Conservation (phyloP, 108 stramenopile species). For the Cyclotella atomus region DNA sequence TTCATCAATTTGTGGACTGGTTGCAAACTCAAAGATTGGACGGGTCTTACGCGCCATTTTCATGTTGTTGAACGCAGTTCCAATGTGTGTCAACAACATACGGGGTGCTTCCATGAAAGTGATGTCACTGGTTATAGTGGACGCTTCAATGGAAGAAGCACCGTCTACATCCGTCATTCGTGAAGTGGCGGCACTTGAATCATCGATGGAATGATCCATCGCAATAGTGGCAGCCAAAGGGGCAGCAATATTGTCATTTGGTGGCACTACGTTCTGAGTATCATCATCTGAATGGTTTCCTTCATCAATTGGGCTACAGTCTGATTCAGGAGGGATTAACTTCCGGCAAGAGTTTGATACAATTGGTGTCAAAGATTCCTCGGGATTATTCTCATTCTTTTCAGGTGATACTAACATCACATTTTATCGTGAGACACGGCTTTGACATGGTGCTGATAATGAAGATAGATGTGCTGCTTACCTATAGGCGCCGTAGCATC, state of each 20-base stretch:
- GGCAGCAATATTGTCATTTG: neutral
- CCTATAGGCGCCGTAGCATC: no score
- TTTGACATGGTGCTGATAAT: no score
- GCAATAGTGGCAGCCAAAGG: neutral
- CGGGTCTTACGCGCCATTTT: neutral
- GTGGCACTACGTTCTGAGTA: neutral
- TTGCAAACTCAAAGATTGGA: slow-evolving; percentile 9
- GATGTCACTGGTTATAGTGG: neutral
- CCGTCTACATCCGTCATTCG: slow-evolving; percentile 9
- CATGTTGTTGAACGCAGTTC: neutral
- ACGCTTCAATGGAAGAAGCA: slow-evolving; percentile 8
- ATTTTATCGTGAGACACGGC: no score
- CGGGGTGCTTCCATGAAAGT: slow-evolving; percentile 8
- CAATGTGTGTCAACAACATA: neutral
- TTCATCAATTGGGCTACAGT: no score
- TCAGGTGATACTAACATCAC: no score
- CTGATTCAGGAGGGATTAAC: neutral
- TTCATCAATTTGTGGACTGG: neutral
- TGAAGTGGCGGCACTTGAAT: neutral
- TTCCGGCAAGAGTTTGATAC: no score
- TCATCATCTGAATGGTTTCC: neutral
- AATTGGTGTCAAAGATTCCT: no score
- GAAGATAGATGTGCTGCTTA: no score
- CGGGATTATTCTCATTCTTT: no score
- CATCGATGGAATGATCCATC: neutral